phyloP scores from a whole-genome alignment of 192 early-diverging fungal genomes.

The Backusella luteola region DNA sequence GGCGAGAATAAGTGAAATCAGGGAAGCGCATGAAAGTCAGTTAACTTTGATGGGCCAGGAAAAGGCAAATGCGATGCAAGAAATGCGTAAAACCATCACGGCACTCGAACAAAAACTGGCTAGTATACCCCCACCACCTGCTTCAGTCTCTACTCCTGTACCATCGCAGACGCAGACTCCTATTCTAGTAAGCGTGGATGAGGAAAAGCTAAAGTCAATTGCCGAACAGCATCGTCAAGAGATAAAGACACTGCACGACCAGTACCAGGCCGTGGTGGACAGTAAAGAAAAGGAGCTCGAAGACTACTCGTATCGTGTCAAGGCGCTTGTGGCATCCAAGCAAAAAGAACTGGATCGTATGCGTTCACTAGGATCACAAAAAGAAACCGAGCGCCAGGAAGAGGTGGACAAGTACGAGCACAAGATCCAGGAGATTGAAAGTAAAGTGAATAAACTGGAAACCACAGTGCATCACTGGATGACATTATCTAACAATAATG shows the following conservation, averaged over 20 bases:
- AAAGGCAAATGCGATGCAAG: constrained; percentile 16
- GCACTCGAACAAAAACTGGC: neutral
- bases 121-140: neutral
- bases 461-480: constrained; percentile 12
- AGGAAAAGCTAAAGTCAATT: constrained; percentile 7
- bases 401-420: neutral
- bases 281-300: constrained; percentile 27
- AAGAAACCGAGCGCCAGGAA: neutral
- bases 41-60: constrained; percentile 11
- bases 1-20: neutral
- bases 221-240: constrained; percentile 26
- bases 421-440: constrained; percentile 9
- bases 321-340: constrained; percentile 4
- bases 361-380: neutral
- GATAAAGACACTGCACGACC: constrained; percentile 16
- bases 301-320: constrained; percentile 26
- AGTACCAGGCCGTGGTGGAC: constrained; percentile 23
- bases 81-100: constrained; percentile 3
- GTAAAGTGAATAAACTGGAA: neutral
- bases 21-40: constrained; percentile 11
- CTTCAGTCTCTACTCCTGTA: neutral
- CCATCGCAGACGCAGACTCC: neutral
- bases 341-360: constrained; percentile 21
- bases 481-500: neutral
- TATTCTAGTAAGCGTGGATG: neutral